These are phyloP conservation scores for Taphrina flavorubra DNA, from an alignment of 1,139 yeast genomes.

Conservation along the genomic window DNA sequence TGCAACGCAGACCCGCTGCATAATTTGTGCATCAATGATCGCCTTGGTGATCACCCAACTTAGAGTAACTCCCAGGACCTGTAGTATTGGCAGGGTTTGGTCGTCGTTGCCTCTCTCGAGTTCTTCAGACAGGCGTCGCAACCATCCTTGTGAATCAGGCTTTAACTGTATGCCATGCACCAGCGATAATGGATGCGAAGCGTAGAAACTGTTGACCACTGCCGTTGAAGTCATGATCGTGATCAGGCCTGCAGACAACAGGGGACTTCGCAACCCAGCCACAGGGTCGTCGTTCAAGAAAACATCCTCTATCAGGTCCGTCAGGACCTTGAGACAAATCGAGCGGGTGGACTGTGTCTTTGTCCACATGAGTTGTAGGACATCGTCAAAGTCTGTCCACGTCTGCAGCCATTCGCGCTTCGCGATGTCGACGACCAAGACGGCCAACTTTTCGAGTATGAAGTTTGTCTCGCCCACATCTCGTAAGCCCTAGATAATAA, in stretches of 20 bases:
- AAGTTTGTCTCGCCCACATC: conserved; percentile 27
- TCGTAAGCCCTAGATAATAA: conserved; percentile 13
- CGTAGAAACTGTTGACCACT: conserved; percentile 65
- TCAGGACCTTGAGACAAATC: conserved; percentile 72
- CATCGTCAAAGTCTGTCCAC: conserved; percentile 90
- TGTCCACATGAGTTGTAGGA: conserved; percentile 75
- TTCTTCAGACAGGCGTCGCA: conserved; percentile 68
- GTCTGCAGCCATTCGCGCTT: conserved; percentile 84
- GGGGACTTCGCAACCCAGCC: conserved; percentile 79
- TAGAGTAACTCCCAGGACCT: conserved; percentile 84
- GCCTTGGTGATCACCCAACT: conserved; percentile 78
- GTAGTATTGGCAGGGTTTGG: conserved; percentile 69
- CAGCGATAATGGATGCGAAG: conserved; percentile 62
- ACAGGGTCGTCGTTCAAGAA: conserved; percentile 89
- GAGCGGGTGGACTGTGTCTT: conserved; percentile 62
- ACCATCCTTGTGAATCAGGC: conserved; percentile 82
- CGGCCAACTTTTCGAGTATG: conserved; percentile 84
- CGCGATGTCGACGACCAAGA: conserved; percentile 90
- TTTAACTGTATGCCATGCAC: conserved; percentile 70
- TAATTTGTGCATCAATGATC: conserved; percentile 68
- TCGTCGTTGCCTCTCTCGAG: conserved; percentile 49
- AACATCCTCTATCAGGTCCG: conserved; percentile 93
- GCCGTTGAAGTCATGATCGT: conserved; percentile 66
- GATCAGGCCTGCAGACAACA: conserved; percentile 63
- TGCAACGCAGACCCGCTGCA: conserved; percentile 69